Evolutionary conservation across 495 filamentous ascomycete species (phyloP).

Genomic region (Arthonia radiata): DNA sequence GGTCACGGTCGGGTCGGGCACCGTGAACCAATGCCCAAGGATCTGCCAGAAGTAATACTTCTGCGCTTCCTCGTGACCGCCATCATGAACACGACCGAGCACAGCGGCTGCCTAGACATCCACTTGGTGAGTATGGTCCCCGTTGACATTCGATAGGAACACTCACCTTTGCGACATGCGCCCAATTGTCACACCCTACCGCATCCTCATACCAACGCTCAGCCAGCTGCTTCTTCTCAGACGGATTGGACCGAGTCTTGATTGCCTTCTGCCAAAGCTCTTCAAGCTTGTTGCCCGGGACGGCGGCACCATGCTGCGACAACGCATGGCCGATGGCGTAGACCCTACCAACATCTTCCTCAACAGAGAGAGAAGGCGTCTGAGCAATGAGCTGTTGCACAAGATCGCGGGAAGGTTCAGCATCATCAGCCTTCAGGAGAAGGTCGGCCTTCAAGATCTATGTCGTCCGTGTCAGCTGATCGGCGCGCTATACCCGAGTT

Average conservation of each 20-base stretch:
- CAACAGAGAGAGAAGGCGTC: not conserved
- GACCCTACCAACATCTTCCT: not conserved
- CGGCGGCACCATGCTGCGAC: too few species aligned
- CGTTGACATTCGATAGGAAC: not conserved
- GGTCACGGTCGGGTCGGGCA: not conserved
- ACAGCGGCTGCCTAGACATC: not conserved
- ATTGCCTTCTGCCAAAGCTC: too few species aligned
- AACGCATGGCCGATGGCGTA: too few species aligned
- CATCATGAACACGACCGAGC: not conserved
- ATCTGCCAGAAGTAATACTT: not conserved
- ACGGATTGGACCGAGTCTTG: not conserved
- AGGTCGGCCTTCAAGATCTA: not conserved
- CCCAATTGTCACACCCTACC: not conserved
- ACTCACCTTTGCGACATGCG: not conserved
- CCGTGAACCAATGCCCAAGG: not conserved
- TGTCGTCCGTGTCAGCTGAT: not conserved
- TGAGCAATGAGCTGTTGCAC: not conserved
- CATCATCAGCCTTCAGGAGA: not conserved
- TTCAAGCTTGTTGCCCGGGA: too few species aligned
- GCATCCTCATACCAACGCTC: not conserved
- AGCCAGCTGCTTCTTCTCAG: not conserved
- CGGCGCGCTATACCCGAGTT: not conserved
- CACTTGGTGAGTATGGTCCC: not conserved
- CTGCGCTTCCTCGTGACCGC: not conserved
- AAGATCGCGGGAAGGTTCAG: not conserved